Percentiles rank a stretch among this genome's conserved stretches.
Evolutionary conservation across 1,284 basidiomycete genomes (phyloP).

Genomic region (Anthracocystis panici-leucophaei): DNA sequence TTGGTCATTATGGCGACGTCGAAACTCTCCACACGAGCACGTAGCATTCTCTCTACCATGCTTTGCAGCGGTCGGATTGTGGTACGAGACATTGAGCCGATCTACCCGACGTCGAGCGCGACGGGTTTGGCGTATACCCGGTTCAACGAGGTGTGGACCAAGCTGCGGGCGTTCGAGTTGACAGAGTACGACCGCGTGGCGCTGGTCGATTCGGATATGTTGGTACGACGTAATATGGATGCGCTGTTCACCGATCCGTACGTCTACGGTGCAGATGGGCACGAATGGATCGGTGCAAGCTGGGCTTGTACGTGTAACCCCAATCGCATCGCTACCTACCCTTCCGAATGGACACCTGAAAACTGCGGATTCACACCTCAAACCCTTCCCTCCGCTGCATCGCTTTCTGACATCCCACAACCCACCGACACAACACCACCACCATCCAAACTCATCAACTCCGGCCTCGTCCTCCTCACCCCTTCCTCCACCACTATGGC

Average conservation of each 20-base stretch:
- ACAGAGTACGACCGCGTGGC: conserved; percentile 77
- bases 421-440: conserved; percentile 74
- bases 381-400: conserved; percentile 68
- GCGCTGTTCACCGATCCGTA: conserved; percentile 78
- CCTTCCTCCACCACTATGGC: conserved; percentile 75
- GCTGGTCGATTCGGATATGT: conserved; percentile 91
- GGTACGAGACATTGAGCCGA: conserved; percentile 47
- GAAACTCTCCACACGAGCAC: conserved; percentile 37
- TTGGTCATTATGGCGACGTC: conserved; percentile 59
- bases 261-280: conserved; percentile 66
- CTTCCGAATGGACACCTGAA: conserved; percentile 86
- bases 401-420: conserved; percentile 70
- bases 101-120: conserved; percentile 29
- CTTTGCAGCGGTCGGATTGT: conserved; percentile 24
- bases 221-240: conserved; percentile 88
- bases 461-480: conserved; percentile 86
- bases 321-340: conserved; percentile 83
- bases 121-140: conserved; percentile 44
- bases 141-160: conserved; percentile 68
- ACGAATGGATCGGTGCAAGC: conserved; percentile 79
- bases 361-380: conserved; percentile 85
- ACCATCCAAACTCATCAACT: conserved; percentile 84
- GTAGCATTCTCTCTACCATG: conserved; percentile 33
- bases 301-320: conserved; percentile 97
- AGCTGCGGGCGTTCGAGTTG: conserved; percentile 64